phyloP scores from a whole-genome alignment of 805 yeast genomes.

The Saccharomycodes ludwigii region DNA sequence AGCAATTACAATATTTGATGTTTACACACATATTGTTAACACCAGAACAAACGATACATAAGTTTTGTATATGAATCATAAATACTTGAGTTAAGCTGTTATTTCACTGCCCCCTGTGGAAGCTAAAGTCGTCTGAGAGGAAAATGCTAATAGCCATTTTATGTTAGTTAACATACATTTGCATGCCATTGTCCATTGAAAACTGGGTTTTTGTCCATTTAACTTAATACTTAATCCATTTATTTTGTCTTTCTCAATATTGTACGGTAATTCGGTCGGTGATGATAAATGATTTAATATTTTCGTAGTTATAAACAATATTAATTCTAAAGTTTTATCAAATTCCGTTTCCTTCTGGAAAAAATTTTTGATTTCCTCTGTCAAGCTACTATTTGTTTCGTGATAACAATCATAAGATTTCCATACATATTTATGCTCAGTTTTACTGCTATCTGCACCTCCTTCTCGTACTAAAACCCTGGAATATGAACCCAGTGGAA shows the following conservation, averaged over 20 bases:
- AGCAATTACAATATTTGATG: no score
- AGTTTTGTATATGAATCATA: no score
- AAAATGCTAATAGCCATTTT: conserved; percentile 76
- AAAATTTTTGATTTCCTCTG: conserved; percentile 38
- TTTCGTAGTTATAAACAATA: conserved; percentile 29
- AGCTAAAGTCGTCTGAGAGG: no score
- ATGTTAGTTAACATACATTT: conserved; percentile 65
- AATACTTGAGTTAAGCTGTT: no score
- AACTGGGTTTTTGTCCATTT: conserved; percentile 47
- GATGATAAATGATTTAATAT: background rate
- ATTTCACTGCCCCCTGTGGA: no score
- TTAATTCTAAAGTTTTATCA: conserved; percentile 71
- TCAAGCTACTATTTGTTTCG: conserved; percentile 54
- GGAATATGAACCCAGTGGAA: conserved; percentile 80
- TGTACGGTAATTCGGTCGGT: conserved; percentile 43
- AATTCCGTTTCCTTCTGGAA: conserved; percentile 56
- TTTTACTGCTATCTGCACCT: conserved; percentile 25
- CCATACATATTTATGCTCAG: conserved; percentile 24
- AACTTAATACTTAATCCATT: conserved; percentile 69
- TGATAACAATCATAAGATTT: conserved; percentile 45
- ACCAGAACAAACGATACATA: no score
- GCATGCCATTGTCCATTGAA: conserved; percentile 87
- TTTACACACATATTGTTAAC: no score
- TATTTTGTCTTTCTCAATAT: conserved; percentile 55
- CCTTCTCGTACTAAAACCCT: conserved; percentile 46